Base-by-base conservation (phyloP, 768 basidiomycete species). In the Podaxis pistillaris region DNA sequence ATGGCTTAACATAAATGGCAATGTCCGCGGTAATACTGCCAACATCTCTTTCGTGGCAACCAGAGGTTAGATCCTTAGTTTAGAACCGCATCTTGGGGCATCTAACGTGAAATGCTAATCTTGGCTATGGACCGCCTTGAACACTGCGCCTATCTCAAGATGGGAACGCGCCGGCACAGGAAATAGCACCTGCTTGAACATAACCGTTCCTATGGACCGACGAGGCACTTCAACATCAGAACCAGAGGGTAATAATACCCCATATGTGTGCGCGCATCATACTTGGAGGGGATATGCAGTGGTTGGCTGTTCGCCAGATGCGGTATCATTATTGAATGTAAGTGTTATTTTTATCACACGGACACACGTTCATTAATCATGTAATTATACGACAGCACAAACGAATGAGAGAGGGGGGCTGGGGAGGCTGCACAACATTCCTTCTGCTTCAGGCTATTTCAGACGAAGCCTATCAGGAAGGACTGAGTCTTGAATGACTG, bases 301-400 rank as follows among this genome's bases (percentile, higher is more conserved):
- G 52, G 13, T n/a, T 15, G 30, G 30, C 17, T 37, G 33, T 30
- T 33, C 52, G 12, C 33, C 6, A 19, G 44, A 46, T 46, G 33
- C 2, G 44, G 44, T 17, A 50, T 26, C 49, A 50, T 33, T 33
- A 33, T 33, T 9, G 24, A 24, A 15, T 22, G 22, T 50, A 22
- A 28, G 49, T 15, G 49, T 50, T 50, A 50, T 50, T 50, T 50
- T 50, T 50, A 49, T 11, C 47, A 13, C 24, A 24, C 24, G 22
- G 49, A 24, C 24, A 26, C 54, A 56, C 54, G 38, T 24, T 56
- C 54, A 56, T 56, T 56, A 19, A 56, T 56, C 54, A 56, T 40
- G 22, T 33, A 33, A 40, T 38, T 38, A 41, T 56, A 41, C 33
- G 33, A 33, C 33, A 33, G 33, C 8, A 9, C 33, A 28, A 12